A percentile compares a stretch with the other conserved stretches of the same genome.
Evolutionary conservation across 441 rosid species (phyloP).

Genomic region (Bruguiera hainesii): DNA sequence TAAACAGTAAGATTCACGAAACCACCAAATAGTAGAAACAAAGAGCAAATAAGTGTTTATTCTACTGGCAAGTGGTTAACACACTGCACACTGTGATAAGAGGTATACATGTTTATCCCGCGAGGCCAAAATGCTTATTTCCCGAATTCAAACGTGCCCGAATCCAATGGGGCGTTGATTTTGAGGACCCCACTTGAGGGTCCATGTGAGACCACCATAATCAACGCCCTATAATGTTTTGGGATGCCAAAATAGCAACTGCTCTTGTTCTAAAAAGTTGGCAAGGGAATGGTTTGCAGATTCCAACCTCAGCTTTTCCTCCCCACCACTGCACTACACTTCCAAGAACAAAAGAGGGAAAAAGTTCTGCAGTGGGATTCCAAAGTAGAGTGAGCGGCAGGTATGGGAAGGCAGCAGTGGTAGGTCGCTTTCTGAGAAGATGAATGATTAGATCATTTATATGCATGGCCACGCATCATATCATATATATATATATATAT

Average conservation of each 20-base stretch:
- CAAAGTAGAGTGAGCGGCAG: constrained; percentile 11
- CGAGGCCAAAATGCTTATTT: too few relatives aligned
- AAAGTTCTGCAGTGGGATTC: constrained; percentile 3
- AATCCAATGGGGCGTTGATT: too few relatives aligned
- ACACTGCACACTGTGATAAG: too few relatives aligned
- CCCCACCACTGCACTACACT: background rate
- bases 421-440: constrained; percentile 24
- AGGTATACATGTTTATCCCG: too few relatives aligned
- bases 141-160: too few relatives aligned
- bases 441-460: constrained; percentile 24
- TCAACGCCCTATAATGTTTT: too few relatives aligned
- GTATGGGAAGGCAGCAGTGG: constrained; percentile 25
- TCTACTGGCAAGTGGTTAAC: background rate
- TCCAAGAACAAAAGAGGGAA: background rate
- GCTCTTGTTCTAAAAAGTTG: background rate
- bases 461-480: constrained; percentile 26
- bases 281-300: background rate
- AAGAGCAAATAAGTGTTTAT: background rate
- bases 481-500: background rate
- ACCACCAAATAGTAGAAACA: background rate
- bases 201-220: too few relatives aligned
- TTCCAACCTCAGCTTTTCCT: background rate
- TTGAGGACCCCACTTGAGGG: too few relatives aligned
- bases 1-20: background rate
- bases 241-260: background rate